phyloP scores from a whole-genome alignment of 306 rosid species.

The Fragaria ananassa region DNA sequence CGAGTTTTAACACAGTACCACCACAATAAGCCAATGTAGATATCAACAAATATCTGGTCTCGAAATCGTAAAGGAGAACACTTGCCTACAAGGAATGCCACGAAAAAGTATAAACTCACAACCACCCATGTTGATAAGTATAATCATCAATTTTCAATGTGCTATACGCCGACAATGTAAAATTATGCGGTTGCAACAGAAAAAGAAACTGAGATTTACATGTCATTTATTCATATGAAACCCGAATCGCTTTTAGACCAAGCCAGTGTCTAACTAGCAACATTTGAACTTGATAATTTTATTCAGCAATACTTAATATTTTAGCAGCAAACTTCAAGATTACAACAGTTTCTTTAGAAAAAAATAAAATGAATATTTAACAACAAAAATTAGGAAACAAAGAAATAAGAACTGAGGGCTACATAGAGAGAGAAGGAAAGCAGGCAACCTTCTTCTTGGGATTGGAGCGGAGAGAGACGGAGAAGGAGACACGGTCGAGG shows the following conservation, averaged over 20 bases:
- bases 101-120: not conserved
- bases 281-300: not conserved
- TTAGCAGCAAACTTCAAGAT: not conserved
- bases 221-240: not conserved
- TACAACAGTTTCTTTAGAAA: not conserved
- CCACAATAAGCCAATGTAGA: not conserved
- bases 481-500: constrained; percentile 24
- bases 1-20: not conserved
- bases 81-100: not conserved
- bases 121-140: not conserved
- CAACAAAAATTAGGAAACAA: too few species aligned
- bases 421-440: not conserved
- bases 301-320: not conserved
- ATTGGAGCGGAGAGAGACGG: constrained; percentile 28
- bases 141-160: not conserved
- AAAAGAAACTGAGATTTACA: not conserved
- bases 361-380: not conserved
- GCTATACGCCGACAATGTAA: not conserved
- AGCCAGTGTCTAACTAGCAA: too few species aligned
- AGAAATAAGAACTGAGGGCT: too few species aligned
- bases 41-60: not conserved
- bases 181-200: not conserved
- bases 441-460: constrained; percentile 33
- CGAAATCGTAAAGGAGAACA: not conserved
- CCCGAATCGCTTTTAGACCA: not conserved